A percentile compares a stretch with the other conserved stretches of the same genome.
Evolutionary conservation across 2,329 filamentous ascomycete genomes (phyloP).

Genomic region (Aspergillus novoparasiticus): DNA sequence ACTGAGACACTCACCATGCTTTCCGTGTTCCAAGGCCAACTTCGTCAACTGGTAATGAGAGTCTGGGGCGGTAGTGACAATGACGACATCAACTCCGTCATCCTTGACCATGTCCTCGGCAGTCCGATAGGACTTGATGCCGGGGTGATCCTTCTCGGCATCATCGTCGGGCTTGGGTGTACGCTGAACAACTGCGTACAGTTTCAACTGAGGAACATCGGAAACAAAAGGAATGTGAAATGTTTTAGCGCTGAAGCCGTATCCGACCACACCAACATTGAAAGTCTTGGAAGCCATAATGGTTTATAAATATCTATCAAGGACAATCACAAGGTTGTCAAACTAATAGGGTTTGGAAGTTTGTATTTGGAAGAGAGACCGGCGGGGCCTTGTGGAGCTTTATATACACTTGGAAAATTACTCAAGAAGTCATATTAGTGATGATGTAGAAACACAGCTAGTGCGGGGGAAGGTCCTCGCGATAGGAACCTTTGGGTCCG

Average conservation of each 20-base stretch:
- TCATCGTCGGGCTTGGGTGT: constrained; percentile 66
- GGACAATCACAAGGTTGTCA: background rate
- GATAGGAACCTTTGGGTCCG: constrained; percentile 40
- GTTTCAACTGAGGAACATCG: constrained; percentile 63
- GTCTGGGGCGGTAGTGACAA: constrained; percentile 71
- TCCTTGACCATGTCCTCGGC: constrained; percentile 67
- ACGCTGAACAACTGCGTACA: constrained; percentile 77
- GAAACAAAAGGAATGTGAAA: constrained; percentile 82
- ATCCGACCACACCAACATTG: constrained; percentile 63
- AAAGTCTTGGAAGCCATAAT: constrained; percentile 49
- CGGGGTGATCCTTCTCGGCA: constrained; percentile 68
- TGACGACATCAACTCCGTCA: constrained; percentile 66
- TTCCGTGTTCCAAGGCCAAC: constrained; percentile 67
- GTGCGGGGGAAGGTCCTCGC: constrained; percentile 41
- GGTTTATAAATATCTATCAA: background rate
- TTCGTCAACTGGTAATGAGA: constrained; percentile 69
- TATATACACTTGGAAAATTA: constrained; percentile 11
- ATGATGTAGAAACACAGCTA: constrained; percentile 12
- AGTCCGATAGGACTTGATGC: constrained; percentile 65
- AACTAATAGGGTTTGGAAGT: background rate
- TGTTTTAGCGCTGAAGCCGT: constrained; percentile 70
- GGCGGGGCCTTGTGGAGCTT: background rate
- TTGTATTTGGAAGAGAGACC: constrained; percentile 23
- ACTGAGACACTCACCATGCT: constrained; percentile 55
- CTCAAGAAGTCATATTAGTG: background rate